These are phyloP conservation scores for Fraxinus ornus DNA, from an alignment of 305 asterid species.

Conservation along the genomic window DNA sequence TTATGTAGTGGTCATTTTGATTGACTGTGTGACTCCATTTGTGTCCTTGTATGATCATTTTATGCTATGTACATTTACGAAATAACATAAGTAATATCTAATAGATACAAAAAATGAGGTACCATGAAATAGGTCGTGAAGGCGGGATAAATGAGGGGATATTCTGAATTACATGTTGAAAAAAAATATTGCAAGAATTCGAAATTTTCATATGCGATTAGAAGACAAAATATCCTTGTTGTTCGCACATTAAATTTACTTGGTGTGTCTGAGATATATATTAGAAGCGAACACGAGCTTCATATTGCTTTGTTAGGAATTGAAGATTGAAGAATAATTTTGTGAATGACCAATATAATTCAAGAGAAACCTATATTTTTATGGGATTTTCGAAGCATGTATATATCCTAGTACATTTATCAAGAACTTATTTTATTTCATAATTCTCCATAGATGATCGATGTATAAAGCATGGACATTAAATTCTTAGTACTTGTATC, in stretches of 20 bases:
- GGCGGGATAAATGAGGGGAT: neutral
- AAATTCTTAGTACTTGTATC: neutral
- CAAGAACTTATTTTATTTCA: too few species aligned
- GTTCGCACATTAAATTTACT: neutral
- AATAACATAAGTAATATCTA: neutral
- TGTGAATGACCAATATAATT: neutral
- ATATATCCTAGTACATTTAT: neutral
- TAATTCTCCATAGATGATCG: neutral
- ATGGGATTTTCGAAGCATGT: neutral
- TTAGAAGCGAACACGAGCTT: neutral
- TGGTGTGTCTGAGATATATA: neutral
- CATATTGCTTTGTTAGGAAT: neutral
- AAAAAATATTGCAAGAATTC: neutral
- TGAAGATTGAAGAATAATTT: neutral
- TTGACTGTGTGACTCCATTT: neutral
- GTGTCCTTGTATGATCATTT: neutral
- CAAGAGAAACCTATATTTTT: neutral
- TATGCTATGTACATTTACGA: neutral
- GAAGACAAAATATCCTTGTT: neutral
- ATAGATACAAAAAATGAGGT: neutral
- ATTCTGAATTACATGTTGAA: neutral
- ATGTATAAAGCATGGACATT: neutral
- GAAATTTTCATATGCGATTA: neutral
- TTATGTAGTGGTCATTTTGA: neutral
- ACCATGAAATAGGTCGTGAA: neutral